phyloP scores from a whole-genome alignment of 129 eudicot genomes.

The Tagetes patula region DNA sequence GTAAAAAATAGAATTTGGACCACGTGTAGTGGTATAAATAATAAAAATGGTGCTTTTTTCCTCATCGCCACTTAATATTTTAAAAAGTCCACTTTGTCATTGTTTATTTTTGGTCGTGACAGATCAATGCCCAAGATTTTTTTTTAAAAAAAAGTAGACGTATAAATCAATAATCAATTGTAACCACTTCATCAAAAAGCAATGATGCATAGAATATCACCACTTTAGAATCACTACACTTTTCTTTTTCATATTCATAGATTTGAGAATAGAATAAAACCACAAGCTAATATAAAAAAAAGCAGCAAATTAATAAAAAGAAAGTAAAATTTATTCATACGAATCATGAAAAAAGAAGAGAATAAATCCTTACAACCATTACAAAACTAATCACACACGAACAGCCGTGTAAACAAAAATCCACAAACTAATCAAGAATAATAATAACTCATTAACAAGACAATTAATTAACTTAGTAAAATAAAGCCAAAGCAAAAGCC shows the following conservation, averaged over 20 bases:
- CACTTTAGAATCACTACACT: slow-evolving; percentile 4
- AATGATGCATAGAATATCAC: not conserved
- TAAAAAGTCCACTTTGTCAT: slow-evolving; percentile 4
- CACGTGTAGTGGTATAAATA: not conserved
- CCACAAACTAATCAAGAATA: slow-evolving; percentile 17
- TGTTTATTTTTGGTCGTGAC: not conserved
- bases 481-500: slow-evolving; percentile 44
- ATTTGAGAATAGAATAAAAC: slow-evolving; percentile 22
- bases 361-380: slow-evolving; percentile 34
- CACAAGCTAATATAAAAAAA: not conserved
- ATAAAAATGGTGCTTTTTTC: not conserved
- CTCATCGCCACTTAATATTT: not conserved
- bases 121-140: not conserved
- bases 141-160: not conserved
- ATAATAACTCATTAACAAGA: not conserved
- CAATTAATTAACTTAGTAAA: slow-evolving; percentile 19
- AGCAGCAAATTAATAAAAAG: not conserved
- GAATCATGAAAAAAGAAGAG: slow-evolving; percentile 27
- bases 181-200: not conserved
- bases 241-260: not conserved
- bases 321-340: slow-evolving; percentile 31
- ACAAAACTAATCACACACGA: slow-evolving; percentile 29
- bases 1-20: not conserved
- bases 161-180: not conserved
- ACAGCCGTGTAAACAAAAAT: not conserved